Conservation (phyloP, 169 alveolate genomes). For the Besnoitia besnoiti region DNA sequence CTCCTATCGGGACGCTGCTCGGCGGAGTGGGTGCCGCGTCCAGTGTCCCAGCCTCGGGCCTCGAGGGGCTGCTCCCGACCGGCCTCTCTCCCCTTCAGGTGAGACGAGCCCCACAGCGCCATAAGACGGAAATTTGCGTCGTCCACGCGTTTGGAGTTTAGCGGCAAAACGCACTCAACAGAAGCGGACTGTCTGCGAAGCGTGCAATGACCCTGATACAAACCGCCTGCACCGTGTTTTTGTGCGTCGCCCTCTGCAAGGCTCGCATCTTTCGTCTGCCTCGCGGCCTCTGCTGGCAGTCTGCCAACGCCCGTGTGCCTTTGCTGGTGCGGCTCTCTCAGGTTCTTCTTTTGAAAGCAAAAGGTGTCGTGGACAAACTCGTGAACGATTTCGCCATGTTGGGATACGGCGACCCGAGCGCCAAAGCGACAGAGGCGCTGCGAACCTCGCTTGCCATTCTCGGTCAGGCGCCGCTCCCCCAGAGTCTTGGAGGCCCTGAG, state of each 20-base stretch:
- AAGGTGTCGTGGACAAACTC: background rate
- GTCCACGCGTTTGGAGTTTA: no score
- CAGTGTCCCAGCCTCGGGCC: background rate
- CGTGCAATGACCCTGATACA: no score
- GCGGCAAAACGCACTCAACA: no score
- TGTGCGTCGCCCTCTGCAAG: no score
- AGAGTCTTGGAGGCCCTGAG: background rate
- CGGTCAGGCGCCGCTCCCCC: background rate
- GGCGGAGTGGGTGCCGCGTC: background rate
- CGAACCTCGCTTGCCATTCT: conserved; percentile 8
- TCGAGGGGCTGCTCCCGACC: background rate
- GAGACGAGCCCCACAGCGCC: no score
- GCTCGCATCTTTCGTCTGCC: no score
- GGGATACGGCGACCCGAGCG: background rate
- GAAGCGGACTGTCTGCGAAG: no score
- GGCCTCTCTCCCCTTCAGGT: conserved; percentile 17
- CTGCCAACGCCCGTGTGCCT: no score
- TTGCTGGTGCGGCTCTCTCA: background rate
- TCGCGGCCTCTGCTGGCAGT: no score
- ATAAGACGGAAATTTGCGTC: no score
- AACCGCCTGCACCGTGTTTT: no score
- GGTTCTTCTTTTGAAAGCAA: conserved; percentile 17
- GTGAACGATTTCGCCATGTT: background rate
- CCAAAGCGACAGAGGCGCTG: conserved; percentile 12
- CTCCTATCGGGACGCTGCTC: background rate